A percentile compares a stretch with the other conserved stretches of the same genome.
These are phyloP conservation scores for Trichosporon asahii DNA, from an alignment of 1,284 basidiomycete genomes.

Conservation along the genomic window DNA sequence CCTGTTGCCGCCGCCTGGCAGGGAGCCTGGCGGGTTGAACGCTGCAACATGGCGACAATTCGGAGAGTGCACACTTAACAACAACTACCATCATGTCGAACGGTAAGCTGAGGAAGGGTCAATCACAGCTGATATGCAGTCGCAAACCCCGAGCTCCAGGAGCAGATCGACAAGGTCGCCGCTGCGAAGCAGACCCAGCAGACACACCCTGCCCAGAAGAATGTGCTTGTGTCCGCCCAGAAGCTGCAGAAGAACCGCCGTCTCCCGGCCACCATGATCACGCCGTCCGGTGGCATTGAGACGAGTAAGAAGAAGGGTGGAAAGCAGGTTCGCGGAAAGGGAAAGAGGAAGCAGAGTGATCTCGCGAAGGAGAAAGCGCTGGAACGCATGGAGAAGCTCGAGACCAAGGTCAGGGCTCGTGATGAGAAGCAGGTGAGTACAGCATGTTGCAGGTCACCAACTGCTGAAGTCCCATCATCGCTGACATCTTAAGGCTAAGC, in stretches of 20 bases:
- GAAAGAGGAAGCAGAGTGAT: slow-evolving; percentile 30
- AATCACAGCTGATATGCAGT: not conserved
- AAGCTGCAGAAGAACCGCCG: slow-evolving; percentile 46
- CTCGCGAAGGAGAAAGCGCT: slow-evolving; percentile 42
- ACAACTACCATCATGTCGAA: not conserved
- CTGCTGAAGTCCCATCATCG: not conserved
- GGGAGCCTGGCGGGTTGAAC: not conserved
- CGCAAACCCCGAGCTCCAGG: slow-evolving; percentile 15
- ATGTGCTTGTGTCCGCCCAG: slow-evolving; percentile 28
- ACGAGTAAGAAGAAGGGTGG: slow-evolving; percentile 30
- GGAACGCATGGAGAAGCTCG: slow-evolving; percentile 33
- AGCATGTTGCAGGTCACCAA: not conserved
- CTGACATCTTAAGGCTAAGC: slow-evolving; percentile 33
- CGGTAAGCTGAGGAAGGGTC: not conserved
- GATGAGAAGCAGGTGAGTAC: slow-evolving; percentile 46
- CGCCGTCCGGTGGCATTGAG: slow-evolving; percentile 34
- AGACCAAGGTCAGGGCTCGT: slow-evolving; percentile 27
- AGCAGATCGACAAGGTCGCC: slow-evolving; percentile 19
- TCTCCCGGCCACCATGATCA: slow-evolving; percentile 49
- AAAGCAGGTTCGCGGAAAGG: slow-evolving; percentile 21
- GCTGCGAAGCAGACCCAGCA: slow-evolving; percentile 23
- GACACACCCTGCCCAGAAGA: slow-evolving; percentile 22
- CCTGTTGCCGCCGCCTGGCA: not conserved
- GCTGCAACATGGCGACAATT: not conserved
- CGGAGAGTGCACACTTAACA: not conserved